phyloP scores from a whole-genome alignment of 208 protist genomes.

The Trypanosoma boissoni region DNA sequence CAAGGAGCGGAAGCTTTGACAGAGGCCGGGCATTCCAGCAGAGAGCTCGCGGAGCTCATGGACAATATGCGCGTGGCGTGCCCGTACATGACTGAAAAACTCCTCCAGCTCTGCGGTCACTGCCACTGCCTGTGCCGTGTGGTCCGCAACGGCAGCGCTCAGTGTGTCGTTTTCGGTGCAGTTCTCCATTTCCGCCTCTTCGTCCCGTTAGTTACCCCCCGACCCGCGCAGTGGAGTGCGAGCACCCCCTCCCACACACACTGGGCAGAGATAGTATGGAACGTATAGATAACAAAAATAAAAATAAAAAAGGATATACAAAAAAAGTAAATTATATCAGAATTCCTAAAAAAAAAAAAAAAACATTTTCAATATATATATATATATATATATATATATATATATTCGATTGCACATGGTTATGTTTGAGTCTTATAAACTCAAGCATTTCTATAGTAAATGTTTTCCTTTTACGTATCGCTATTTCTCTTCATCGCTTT shows the following conservation, averaged over 20 bases:
- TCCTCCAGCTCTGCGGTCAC: slow-evolving; percentile 1
- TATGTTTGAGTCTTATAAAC: too few relatives aligned
- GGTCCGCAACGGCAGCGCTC: slow-evolving; percentile 6
- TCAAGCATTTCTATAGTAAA: too few relatives aligned
- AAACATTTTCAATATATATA: too few relatives aligned
- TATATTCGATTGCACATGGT: too few relatives aligned
- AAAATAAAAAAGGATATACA: background rate
- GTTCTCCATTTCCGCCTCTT: too few relatives aligned
- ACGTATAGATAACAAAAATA: background rate
- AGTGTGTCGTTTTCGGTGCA: too few relatives aligned
- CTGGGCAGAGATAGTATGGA: background rate
- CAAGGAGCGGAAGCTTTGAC: background rate
- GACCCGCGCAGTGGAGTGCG: too few relatives aligned
- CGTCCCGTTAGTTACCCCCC: too few relatives aligned
- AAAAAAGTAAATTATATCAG: background rate
- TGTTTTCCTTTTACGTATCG: too few relatives aligned
- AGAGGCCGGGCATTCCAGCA: background rate
- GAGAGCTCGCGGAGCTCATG: slow-evolving; percentile 2
- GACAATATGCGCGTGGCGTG: background rate
- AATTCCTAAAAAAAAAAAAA: background rate
- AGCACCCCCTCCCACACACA: too few relatives aligned
- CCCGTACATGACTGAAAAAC: background rate
- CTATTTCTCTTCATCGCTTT: too few relatives aligned
- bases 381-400: too few relatives aligned
- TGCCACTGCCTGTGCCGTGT: background rate